Evolutionary conservation across 129 eudicot species (phyloP), one percentile per base, ranked within the genome.

Genomic region (Artemisia argyi): DNA sequence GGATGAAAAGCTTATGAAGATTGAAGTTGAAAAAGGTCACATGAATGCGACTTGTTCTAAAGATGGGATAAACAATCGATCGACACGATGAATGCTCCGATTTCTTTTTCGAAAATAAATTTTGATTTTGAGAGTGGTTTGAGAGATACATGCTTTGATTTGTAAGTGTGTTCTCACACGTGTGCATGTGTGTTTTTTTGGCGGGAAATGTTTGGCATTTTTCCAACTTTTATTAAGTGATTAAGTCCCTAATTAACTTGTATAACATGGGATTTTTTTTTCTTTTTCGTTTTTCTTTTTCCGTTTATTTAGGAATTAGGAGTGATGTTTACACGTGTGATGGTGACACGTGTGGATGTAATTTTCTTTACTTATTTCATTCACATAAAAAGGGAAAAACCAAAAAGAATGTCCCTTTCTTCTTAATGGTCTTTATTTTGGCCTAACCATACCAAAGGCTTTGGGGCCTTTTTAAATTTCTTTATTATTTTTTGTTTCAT

Each of bases 131-230:
- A 65, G 86, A 81, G 85, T 86, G 85, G 79, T 80, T 78, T 82
- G 88, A 82, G 86, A 67, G 84, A 73, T 62, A 55, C 89, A 78
- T 84, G 66, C 85, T 73, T 67, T 68, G 71, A 52, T 47, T 75
- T 50, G 63, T 16, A 50, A 74, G 78, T 26, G 79, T 76, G 84
- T 78, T 66, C 56, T 80, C 67, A 44, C 76, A 76, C 87, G 81
- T 77, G 88, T 82, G 92, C 76, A 92, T 32, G 68, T 69, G 83
- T 74, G 89, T 63, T 82, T 83, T 88, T 82, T 82, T 78, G 83
- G 88, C 85, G 90, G 92, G 95, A 85, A 80, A 76, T 59, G 72
- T 76, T 68, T 51, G 80, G 77, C 89, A 79, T 80, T 52, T 86
- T 66, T 24, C 64, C 78, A 59, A 72, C 24, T 59, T 80, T 68